Base-by-base conservation (phyloP, 805 yeast genomes). In the Tetrapisispora fleetii region DNA sequence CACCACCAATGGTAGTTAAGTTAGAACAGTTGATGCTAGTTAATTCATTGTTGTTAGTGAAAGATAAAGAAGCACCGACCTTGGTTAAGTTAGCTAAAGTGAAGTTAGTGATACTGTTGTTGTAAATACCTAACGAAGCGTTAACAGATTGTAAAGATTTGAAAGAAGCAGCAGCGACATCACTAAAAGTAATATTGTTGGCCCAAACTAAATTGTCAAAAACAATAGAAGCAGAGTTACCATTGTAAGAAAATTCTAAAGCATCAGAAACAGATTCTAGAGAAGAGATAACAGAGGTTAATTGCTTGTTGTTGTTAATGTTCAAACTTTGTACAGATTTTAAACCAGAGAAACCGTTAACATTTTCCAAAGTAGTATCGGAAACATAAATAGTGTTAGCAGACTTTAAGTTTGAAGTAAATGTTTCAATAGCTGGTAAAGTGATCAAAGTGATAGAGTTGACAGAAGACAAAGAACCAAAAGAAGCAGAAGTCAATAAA, bases 231-330 rank as follows among this genome's bases (percentile, higher is more conserved):
- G 85, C 88, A 52, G 77, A 72, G 54, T 81, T 81, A 65, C 95
- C 85, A 76, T 93, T 93, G 76, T 77, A 85, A 55, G 96, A 80
- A 65, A 93, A 81, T 60, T 83, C 80, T 61, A 93, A 76, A 53
- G 81, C 67, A 66, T 79, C 79, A 53, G 91, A 78, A 54, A 89
- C 93, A 51, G 84, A 70, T 68, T 80, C 70, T 66, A 91, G 77
- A 54, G 79, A 79, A 47, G 91, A 81, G 65, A 83, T 77, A 59
- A 85, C 78, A 51, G 86, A 68, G 58, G 75, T 79, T 68, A 93
- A 79, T 67, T 82, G 78, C 57, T 68, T 73, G 81, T 93, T 93
- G 84, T 93, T 93, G 89, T 89, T 90, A 63, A 93, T 78, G 75
- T 91, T 75, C 73, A 83, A 82, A 46, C 76, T 78, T 52, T 71